Base-by-base conservation (phyloP, 371 early-diverging fungal genomes). In the Mucor racemosus region DNA sequence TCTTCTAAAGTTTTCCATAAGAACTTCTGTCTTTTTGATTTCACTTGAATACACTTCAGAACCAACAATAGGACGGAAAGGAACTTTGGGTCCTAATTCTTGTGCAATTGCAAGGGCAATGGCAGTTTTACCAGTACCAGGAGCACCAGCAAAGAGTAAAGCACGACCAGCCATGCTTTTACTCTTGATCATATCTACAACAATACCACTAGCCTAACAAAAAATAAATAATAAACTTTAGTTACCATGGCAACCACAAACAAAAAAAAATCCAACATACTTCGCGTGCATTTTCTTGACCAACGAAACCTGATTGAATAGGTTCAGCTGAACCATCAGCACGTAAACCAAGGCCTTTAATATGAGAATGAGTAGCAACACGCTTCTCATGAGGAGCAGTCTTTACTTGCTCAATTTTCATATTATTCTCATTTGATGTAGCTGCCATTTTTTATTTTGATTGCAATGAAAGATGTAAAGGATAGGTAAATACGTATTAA, bases 51-150 rank as follows among this genome's bases (percentile, higher is more conserved):
- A 97, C 14, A 99, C 98, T 82, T 99, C 99, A 73, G 94, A 93
- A 26, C 97, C 99, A 11, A 96, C 97, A 92, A 99, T 97, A 31
- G 97, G 96, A 67, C 97, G 97, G 82, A 98, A 98, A n/a, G 98
- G 99, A 4, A 98, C 96, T 72, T 97, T 95, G 65, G 94, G 89
- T 0, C 99, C 99, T 33, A 99, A 88, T 74, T 97, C 98, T 75
- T 98, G 96, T 19, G 97, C 91, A 68, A 97, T 90, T 0, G 97
- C 97, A 48, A 98, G 84, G 1, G 98, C 98, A 68, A 95, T 89
- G 7, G 95, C 95, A 1, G 94, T 95, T 75, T 95, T 95, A 66
- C 99, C 99, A 13, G 97, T 97, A 53, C 99, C 99, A 13, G 99
- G 95, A 5, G 96, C 95, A 48, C 99, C 99, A 26, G 98, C 95